Percentiles rank a stretch among this genome's conserved stretches.
Evolutionary conservation across 306 rosid species (phyloP).

Genomic region (Begonia loranthoides): DNA sequence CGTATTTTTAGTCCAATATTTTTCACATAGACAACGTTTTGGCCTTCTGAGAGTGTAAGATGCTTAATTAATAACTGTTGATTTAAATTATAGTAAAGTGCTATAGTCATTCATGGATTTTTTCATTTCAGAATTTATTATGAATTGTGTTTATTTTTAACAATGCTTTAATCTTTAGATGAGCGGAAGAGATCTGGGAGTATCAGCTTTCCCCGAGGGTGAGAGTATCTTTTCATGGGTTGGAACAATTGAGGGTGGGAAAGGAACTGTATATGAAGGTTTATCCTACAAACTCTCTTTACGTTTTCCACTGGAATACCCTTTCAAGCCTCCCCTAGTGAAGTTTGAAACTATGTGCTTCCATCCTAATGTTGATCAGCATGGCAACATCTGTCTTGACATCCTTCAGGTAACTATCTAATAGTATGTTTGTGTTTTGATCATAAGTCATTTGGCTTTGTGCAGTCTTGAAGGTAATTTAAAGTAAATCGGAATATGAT

Average conservation of each 20-base stretch:
- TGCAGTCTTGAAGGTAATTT: no score
- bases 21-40: no score
- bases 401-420: conserved; percentile 66
- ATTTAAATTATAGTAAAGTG: no score
- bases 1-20: no score
- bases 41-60: no score
- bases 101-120: neutral
- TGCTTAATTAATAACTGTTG: no score
- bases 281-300: conserved; percentile 87
- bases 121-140: neutral
- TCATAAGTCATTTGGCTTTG: no score
- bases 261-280: conserved; percentile 79
- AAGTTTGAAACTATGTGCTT: conserved; percentile 94
- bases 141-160: neutral
- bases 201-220: conserved; percentile 83
- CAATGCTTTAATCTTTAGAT: conserved; percentile 37
- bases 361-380: conserved; percentile 94
- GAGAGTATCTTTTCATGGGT: conserved; percentile 90
- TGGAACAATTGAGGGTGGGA: conserved; percentile 96
- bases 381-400: conserved; percentile 97
- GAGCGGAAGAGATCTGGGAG: conserved; percentile 90
- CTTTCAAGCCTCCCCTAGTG: conserved; percentile 87
- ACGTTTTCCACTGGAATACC: conserved; percentile 79
- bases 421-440: neutral
- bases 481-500: no score